These are phyloP conservation scores for Fagopyrum esculentum DNA, from an alignment of 148 eudicot species.

Conservation along the genomic window DNA sequence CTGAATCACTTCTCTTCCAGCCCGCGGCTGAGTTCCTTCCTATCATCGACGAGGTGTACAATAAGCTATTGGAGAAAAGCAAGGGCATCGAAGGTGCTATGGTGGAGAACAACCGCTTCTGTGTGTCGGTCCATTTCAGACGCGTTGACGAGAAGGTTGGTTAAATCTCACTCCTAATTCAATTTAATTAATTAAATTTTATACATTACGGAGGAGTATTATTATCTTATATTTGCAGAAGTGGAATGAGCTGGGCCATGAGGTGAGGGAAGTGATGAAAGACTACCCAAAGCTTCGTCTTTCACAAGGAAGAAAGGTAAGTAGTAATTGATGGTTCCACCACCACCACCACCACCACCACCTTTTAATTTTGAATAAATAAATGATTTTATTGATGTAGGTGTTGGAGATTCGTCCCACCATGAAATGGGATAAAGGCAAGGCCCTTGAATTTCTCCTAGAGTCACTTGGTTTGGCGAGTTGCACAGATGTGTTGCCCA, in stretches of 20 bases:
- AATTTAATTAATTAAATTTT: background rate
- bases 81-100: background rate
- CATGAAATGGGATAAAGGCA: constrained; percentile 96
- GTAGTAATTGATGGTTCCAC: too few relatives aligned
- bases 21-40: constrained; percentile 86
- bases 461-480: constrained; percentile 85
- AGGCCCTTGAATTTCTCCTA: constrained; percentile 84
- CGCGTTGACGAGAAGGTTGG: constrained; percentile 2
- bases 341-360: too few relatives aligned
- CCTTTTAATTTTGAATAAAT: too few relatives aligned
- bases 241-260: constrained; percentile 67
- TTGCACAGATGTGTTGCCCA: constrained; percentile 64
- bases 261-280: constrained; percentile 59
- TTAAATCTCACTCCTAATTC: background rate
- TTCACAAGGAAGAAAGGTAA: constrained; percentile 80
- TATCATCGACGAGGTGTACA: constrained; percentile 52
- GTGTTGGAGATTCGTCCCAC: constrained; percentile 80
- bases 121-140: constrained; percentile 4
- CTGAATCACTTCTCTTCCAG: constrained; percentile 59
- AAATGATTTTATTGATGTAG: background rate
- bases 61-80: background rate
- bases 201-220: too few relatives aligned
- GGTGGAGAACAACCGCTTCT: constrained; percentile 7
- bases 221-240: constrained; percentile 28
- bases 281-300: constrained; percentile 72